Conservation (phyloP, 2,329 filamentous ascomycete genomes). For the Achaetomium macrosporum region DNA sequence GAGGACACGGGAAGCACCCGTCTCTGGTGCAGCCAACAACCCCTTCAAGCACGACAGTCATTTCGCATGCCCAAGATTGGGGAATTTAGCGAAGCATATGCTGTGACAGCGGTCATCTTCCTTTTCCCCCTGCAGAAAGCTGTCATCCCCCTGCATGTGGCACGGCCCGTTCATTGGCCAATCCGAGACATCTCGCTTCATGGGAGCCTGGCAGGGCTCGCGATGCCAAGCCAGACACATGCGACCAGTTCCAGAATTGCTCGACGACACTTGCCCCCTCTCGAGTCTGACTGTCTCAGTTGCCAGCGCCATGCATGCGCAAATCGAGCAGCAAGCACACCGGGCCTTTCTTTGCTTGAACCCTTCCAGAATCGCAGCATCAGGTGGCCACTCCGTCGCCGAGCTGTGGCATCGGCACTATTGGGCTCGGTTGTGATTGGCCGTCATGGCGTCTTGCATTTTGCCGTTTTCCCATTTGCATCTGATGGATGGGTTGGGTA, state of each 20-base stretch:
- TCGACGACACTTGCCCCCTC: no score
- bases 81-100: not conserved
- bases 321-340: not conserved
- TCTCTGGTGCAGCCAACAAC: no score
- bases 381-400: slow-evolving; percentile 1
- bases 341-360: not conserved
- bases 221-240: not conserved
- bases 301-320: no score
- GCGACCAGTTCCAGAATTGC: no score
- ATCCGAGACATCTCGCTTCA: not conserved
- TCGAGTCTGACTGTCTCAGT: no score
- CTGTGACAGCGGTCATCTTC: not conserved
- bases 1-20: not conserved
- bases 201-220: not conserved
- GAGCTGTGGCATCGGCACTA: slow-evolving; percentile 1
- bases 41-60: no score
- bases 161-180: slow-evolving; percentile 5
- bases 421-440: slow-evolving; percentile 6
- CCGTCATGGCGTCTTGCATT: not conserved
- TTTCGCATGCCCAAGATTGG: no score
- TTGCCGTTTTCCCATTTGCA: slow-evolving; percentile 10
- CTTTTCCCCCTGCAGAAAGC: slow-evolving; percentile 1
- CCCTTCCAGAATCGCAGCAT: not conserved
- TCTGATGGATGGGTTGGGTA: not conserved
- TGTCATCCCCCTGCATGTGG: not conserved